phyloP scores from a whole-genome alignment of 306 rosid species.

The Trifolium repens region DNA sequence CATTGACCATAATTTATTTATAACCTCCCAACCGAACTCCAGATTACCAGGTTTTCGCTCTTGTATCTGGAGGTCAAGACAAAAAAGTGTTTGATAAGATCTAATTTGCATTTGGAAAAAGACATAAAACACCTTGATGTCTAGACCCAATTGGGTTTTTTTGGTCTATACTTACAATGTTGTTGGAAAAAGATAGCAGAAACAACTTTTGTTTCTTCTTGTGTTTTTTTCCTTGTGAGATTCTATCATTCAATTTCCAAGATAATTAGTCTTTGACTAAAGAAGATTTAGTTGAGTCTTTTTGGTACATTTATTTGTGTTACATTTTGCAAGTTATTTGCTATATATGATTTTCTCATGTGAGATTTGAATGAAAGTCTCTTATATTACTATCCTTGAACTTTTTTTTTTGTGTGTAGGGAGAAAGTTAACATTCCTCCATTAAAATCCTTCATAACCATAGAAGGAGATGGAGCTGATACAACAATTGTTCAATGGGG shows the following conservation, averaged over 20 bases:
- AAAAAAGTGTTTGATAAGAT: too few species aligned
- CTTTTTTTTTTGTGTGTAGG: constrained; percentile 47
- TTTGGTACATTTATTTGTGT: not conserved
- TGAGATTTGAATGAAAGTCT: constrained; percentile 19
- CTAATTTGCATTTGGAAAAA: not conserved
- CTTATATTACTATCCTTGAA: constrained; percentile 13
- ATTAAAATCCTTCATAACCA: constrained; percentile 79
- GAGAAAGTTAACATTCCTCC: constrained; percentile 88
- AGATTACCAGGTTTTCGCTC: too few species aligned
- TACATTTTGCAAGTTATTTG: constrained; percentile 19
- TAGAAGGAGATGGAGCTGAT: constrained; percentile 93
- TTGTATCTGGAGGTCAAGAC: too few species aligned
- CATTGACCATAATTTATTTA: too few species aligned
- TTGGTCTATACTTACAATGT: not conserved
- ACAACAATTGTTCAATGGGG: constrained; percentile 95
- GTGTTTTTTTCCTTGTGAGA: not conserved
- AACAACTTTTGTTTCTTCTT: constrained; percentile 33
- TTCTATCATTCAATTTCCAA: not conserved
- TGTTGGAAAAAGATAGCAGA: not conserved
- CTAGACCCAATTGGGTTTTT: not conserved
- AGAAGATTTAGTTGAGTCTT: constrained; percentile 15
- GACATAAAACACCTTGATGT: not conserved
- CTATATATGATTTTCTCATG: not conserved
- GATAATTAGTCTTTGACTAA: not conserved
- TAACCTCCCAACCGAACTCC: not conserved